Evolutionary conservation across 495 filamentous ascomycete genomes (phyloP).

Genomic region (Cercophora scortea): DNA sequence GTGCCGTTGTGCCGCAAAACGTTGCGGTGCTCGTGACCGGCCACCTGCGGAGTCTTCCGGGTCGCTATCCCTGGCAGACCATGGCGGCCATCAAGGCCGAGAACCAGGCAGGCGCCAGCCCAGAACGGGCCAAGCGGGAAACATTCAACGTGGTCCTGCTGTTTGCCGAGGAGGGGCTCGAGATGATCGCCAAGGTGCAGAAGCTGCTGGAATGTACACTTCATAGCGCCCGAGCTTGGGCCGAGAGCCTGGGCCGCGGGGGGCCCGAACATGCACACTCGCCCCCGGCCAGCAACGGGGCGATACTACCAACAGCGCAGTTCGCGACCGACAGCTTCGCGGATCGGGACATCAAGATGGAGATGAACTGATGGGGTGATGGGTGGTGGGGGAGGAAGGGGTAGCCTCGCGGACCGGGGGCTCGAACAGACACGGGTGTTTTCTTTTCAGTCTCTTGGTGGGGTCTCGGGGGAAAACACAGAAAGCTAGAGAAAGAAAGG

Average conservation of each 20-base stretch:
- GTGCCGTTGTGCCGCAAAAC: constrained; percentile 77
- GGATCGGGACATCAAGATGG: no score
- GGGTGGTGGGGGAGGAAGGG: no score
- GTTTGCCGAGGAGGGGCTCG: constrained; percentile 77
- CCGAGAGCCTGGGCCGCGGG: constrained; percentile 60
- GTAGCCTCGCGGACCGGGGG: no score
- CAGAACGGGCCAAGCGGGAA: constrained; percentile 30
- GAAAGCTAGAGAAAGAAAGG: no score
- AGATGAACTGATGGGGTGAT: no score
- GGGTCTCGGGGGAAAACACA: no score
- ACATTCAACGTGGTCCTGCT: constrained; percentile 65
- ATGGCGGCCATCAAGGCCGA: constrained; percentile 38
- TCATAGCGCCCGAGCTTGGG: constrained; percentile 80
- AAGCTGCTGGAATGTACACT: constrained; percentile 77
- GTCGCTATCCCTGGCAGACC: constrained; percentile 57
- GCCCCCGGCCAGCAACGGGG: not conserved
- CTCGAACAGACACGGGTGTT: no score
- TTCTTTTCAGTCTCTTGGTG: no score
- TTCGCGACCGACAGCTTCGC: no score
- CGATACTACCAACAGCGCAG: no score
- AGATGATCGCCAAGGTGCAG: constrained; percentile 82
- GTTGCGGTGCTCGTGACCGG: constrained; percentile 67
- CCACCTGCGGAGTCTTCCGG: constrained; percentile 71
- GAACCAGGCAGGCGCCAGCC: constrained; percentile 27
- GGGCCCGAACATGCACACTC: constrained; percentile 12